Percentiles rank a stretch among this genome's conserved stretches.
phyloP scores from a whole-genome alignment of 345 rosid species.

The Arabidopsis suecica region DNA sequence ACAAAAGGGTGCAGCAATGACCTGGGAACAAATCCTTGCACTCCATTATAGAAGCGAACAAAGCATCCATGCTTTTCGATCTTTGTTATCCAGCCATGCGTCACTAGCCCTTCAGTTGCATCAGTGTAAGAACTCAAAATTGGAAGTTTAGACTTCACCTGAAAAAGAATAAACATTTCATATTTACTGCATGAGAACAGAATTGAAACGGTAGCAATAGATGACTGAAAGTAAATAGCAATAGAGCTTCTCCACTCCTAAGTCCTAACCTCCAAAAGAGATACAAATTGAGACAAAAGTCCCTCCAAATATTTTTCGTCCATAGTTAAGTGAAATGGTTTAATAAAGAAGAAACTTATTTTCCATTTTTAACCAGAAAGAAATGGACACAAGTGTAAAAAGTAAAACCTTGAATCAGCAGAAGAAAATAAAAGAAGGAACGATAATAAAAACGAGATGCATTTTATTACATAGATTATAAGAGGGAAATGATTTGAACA shows the following conservation, averaged over 20 bases:
- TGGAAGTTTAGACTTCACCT: slow-evolving; percentile 91
- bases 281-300: slow-evolving; percentile 5
- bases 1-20: slow-evolving; percentile 41
- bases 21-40: slow-evolving; percentile 97
- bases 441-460: neutral
- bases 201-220: slow-evolving; percentile 12
- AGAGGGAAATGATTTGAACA: slow-evolving; percentile 11
- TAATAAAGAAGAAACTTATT: slow-evolving; percentile 18
- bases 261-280: slow-evolving; percentile 6
- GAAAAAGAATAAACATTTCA: slow-evolving; percentile 45
- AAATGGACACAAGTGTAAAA: slow-evolving; percentile 6
- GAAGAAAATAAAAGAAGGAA: slow-evolving; percentile 5
- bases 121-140: slow-evolving; percentile 86
- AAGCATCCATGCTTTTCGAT: slow-evolving; percentile 96
- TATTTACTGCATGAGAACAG: slow-evolving; percentile 27
- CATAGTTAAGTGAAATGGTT: slow-evolving; percentile 15
- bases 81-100: slow-evolving; percentile 98
- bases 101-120: slow-evolving; percentile 76
- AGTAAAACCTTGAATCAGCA: slow-evolving; percentile 15
- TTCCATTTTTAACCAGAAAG: neutral
- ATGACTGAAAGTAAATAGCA: slow-evolving; percentile 16
- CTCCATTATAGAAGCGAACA: slow-evolving; percentile 93
- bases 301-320: slow-evolving; percentile 11
- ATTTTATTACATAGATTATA: slow-evolving; percentile 9
- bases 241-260: slow-evolving; percentile 9